Evolutionary conservation across 2,329 filamentous ascomycete species (phyloP), one percentile per base, ranked within the genome.

Genomic region (Diaporthe capsici): DNA sequence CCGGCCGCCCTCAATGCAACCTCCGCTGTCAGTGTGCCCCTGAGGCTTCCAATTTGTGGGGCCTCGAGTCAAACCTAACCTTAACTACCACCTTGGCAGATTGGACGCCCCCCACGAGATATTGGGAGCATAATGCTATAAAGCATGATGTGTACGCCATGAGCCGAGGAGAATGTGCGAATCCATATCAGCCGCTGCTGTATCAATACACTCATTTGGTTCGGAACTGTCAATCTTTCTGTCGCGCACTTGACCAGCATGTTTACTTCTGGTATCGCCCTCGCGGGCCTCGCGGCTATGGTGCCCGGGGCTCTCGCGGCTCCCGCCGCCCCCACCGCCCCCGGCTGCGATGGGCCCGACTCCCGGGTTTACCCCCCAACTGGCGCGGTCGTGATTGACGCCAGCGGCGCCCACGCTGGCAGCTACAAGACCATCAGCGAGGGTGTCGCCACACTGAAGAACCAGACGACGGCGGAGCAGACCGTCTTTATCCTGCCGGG

Each of bases 401-500:
- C 57, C n/a, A 60, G 57, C 13, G 42, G 71, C 31, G 49, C 31
- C 57, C 49, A 73, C 31, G 2, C 22, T 12, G 71, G 71, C 22
- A 73, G 71, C 13, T 60, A 53, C 57, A 58, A 37, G 57, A 73
- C 57, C 42, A 34, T 49, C 57, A 53, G n/a, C 31, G 71, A 17
- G 13, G 71, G 57, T 25, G 58, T 63, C 22, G 71, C 71, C 17
- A n/a, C 71, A 20, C 31, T 73, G 44, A 51, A 13, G n/a, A 53
- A 55, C 7, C 47, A 73, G 44, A 63, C 71, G 20, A 53, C 71
- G 20, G 71, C 10, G 15, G 47, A 47, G 12, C 71, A 73, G 22
- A 73, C 44, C 4, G 15, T 73, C 15, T 73, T 73, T 7, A 53
- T 73, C n/a, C 58, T 73, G 47, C 71, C 58, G 17, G 71, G 71